Base-by-base conservation (phyloP, 352 stramenopile genomes). In the Pseudoperonospora humuli region DNA sequence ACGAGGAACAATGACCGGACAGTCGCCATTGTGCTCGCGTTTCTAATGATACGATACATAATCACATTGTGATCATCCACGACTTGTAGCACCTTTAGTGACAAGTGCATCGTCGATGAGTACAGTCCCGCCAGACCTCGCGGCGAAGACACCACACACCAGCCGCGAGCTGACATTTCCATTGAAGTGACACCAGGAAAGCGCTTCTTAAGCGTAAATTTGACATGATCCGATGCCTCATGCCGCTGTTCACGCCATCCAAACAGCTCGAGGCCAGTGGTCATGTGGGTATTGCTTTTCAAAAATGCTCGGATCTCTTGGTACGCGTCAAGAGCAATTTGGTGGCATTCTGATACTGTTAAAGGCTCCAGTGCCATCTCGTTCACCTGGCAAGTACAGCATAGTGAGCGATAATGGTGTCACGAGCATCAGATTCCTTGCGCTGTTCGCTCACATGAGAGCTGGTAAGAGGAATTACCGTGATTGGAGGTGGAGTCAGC, bases 1-100 rank as follows among this genome's bases (percentile, higher is more conserved):
- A 76, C 33, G 3, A 82, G 32, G 31, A 71, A 79, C 19, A 86
- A 60, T 6, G 68, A 74, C 44, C 75, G 70, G 35, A 61, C 67
- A 2, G 58, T 26, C 2, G 28, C 34, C n/a, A 34, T 54, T 7
- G 48, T 51, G 17, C 49, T 37, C 0, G 57, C 28, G 19, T 38
- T 63, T 9, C 43, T 57, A 27, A 83, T 76, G 21, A 71, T 52
- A 29, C 70, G 67, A 43, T 73, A 70, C 39, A 65, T 64, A 34
- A 84, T 55, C 11, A 86, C 55, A 43, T 79, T 86, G 48, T 80
- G 57, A 7, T 77, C 70, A 54, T 86, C 68, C 1, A 86, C 59
- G 28, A 64, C 42, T 48, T 84, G 68, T 17, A 68, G 23, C 14
- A 47, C 39, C 41, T 76, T 66, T 32, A 75, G 50, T 2, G 43